Conservation (phyloP, 108 stramenopile species). For the Parietichytrium sp. region DNA sequence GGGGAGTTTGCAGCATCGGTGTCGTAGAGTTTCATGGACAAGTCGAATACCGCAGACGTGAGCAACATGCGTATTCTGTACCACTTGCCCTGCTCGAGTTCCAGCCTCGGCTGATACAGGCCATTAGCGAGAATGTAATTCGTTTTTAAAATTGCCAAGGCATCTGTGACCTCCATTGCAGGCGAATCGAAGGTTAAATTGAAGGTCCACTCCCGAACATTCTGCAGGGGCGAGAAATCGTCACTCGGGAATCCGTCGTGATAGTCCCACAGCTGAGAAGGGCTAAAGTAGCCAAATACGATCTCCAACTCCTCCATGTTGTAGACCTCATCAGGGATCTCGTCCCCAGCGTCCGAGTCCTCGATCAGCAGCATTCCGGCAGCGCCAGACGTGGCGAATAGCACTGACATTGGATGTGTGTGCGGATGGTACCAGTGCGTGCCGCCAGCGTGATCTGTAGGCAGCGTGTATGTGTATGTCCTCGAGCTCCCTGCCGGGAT, state of each 20-base stretch:
- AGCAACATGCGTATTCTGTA: not conserved
- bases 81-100: slow-evolving; percentile 10
- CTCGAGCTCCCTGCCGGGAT: not conserved
- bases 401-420: slow-evolving; percentile 11
- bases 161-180: no score
- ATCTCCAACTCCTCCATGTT: not conserved
- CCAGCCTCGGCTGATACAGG: not conserved
- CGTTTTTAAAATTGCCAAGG: not conserved
- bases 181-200: not conserved
- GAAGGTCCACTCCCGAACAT: not conserved
- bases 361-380: slow-evolving; percentile 31
- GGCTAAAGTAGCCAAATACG: not conserved
- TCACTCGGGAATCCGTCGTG: not conserved
- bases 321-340: not conserved
- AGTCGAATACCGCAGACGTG: not conserved
- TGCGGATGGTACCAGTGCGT: slow-evolving; percentile 38
- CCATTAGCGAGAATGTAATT: not conserved
- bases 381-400: not conserved
- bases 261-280: not conserved
- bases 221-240: not conserved
- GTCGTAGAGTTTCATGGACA: slow-evolving; percentile 1
- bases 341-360: not conserved
- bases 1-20: not conserved
- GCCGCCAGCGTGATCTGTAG: slow-evolving; percentile 18
- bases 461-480: not conserved